phyloP scores from a whole-genome alignment of 2,329 filamentous ascomycete species.

The Rutstroemia sydowiana region DNA sequence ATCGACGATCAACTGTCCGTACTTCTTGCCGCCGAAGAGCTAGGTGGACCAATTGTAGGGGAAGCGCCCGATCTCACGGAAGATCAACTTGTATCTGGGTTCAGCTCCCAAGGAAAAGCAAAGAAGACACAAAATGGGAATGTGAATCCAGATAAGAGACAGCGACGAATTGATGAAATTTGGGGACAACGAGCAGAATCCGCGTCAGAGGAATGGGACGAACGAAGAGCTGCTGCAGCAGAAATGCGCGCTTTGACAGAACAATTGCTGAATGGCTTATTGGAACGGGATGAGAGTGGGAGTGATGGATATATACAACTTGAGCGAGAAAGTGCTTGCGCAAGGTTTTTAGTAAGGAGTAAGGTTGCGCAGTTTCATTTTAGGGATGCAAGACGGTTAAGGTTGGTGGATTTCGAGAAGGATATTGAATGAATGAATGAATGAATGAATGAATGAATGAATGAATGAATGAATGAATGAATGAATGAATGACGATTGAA shows the following conservation, averaged over 20 bases:
- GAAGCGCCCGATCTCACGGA: constrained; percentile 59
- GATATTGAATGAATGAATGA: constrained; percentile 35
- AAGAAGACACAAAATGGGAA: constrained; percentile 27
- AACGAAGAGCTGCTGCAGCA: constrained; percentile 38
- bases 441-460: no score
- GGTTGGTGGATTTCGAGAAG: constrained; percentile 56
- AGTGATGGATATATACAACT: constrained; percentile 52
- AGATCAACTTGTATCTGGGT: constrained; percentile 52
- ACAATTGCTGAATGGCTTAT: constrained; percentile 50
- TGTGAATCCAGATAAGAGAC: constrained; percentile 43
- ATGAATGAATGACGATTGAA: no score
- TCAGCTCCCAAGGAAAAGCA: constrained; percentile 50
- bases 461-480: no score
- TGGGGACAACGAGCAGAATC: constrained; percentile 41
- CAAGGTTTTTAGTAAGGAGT: constrained; percentile 55
- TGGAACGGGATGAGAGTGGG: constrained; percentile 46
- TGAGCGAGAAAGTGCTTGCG: constrained; percentile 53
- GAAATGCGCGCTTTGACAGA: constrained; percentile 57
- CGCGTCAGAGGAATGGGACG: constrained; percentile 26
- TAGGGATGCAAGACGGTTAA: constrained; percentile 51
- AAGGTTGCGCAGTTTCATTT: constrained; percentile 62
- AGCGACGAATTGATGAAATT: constrained; percentile 57
- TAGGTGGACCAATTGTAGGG: constrained; percentile 76
- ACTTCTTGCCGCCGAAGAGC: constrained; percentile 75
- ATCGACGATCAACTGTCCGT: constrained; percentile 62